A percentile compares a stretch with the other conserved stretches of the same genome.
These are phyloP conservation scores for Metschnikowia baotianmanensis DNA, from an alignment of 805 yeast genomes.

Conservation along the genomic window DNA sequence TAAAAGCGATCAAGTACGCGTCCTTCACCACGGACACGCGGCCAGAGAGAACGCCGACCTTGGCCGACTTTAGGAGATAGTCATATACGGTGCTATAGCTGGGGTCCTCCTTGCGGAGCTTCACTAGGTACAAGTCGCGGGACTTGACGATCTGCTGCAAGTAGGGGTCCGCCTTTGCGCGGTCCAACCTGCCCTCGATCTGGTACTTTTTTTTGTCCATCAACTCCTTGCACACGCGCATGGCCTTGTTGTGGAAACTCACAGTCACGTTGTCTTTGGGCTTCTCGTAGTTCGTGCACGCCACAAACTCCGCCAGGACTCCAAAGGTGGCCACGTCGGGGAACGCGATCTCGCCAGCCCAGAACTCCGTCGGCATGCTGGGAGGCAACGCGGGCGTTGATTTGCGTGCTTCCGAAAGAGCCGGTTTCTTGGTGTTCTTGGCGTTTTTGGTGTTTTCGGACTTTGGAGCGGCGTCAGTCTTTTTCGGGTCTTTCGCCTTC, in stretches of 20 bases:
- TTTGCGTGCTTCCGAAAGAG: neutral
- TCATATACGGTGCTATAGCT: conserved; percentile 34
- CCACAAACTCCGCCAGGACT: conserved; percentile 35
- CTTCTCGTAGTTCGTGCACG: conserved; percentile 28
- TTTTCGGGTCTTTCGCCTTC: conserved; percentile 14
- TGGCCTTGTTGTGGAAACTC: conserved; percentile 24
- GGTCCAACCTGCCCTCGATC: conserved; percentile 64
- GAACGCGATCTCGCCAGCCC: conserved; percentile 50
- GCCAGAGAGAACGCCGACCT: conserved; percentile 60
- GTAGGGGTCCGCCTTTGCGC: conserved; percentile 54
- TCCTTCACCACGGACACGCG: conserved; percentile 56
- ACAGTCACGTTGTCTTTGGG: conserved; percentile 21
- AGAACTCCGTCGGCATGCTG: conserved; percentile 22
- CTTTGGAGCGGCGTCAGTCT: neutral
- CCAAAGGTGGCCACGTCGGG: conserved; percentile 48
- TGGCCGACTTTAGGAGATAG: conserved; percentile 45
- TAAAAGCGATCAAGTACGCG: conserved; percentile 53
- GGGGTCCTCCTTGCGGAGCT: conserved; percentile 29
- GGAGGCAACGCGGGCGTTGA: conserved; percentile 14
- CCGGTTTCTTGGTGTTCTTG: neutral
- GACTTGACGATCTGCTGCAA: conserved; percentile 45
- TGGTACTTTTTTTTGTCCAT: conserved; percentile 31
- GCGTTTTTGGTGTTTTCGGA: neutral
- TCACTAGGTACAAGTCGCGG: conserved; percentile 53
- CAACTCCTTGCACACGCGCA: conserved; percentile 30